A percentile compares a stretch with the other conserved stretches of the same genome.
Evolutionary conservation across 129 eudicot species (phyloP).

Genomic region (Ambrosia artemisiifolia): DNA sequence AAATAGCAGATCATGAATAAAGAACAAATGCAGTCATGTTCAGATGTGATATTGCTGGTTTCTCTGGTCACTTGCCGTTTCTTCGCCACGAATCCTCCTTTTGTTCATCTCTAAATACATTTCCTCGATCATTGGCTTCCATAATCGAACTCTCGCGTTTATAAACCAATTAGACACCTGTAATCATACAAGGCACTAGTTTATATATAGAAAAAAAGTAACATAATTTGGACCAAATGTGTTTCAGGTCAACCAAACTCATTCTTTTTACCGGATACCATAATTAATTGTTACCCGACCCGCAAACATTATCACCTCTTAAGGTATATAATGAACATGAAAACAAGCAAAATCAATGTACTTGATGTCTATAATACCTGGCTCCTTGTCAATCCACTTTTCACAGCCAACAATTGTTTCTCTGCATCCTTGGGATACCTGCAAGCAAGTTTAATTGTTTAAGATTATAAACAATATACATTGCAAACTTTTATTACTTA

Average conservation of each 20-base stretch:
- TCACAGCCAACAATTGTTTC: constrained; percentile 91
- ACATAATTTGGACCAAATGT: background rate
- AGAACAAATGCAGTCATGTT: background rate
- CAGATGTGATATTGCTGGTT: constrained; percentile 27
- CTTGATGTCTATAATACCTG: constrained; percentile 50
- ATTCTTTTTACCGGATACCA: background rate
- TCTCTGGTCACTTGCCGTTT: constrained; percentile 23
- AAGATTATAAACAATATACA: background rate
- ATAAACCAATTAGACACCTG: constrained; percentile 92
- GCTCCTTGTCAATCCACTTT: constrained; percentile 88
- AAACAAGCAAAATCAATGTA: background rate
- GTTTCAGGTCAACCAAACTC: background rate
- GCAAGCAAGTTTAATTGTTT: constrained; percentile 26
- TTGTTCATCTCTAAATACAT: constrained; percentile 88
- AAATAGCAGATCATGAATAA: background rate
- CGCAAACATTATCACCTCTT: background rate
- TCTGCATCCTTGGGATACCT: constrained; percentile 98
- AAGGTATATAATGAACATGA: background rate
- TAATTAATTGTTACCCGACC: background rate
- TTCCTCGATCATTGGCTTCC: constrained; percentile 95
- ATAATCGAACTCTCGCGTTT: constrained; percentile 86
- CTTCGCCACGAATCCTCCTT: constrained; percentile 50
- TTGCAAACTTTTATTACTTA: background rate
- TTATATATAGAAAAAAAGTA: background rate
- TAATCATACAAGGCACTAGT: constrained; percentile 2